Conservation (phyloP, 2,329 filamentous ascomycete species). For the Fusarium cicatricum region DNA sequence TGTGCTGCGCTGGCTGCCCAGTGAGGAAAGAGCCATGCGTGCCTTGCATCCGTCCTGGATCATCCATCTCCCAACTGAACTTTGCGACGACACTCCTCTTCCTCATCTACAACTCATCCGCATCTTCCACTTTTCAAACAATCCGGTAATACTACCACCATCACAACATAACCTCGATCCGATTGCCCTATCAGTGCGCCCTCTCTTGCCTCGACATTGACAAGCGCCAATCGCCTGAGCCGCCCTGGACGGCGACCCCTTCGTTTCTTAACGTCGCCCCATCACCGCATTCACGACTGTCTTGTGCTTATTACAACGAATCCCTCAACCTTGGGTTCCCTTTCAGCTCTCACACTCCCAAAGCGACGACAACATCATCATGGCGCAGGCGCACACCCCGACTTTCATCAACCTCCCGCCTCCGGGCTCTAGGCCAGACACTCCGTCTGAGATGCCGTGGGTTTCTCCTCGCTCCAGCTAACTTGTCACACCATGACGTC, state of each 20-base stretch:
- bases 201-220: neutral
- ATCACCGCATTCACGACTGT: neutral
- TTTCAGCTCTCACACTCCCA: neutral
- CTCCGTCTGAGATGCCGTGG: constrained; percentile 90
- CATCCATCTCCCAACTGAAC: constrained; percentile 1
- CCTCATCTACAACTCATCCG: neutral
- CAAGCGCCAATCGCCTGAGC: constrained; percentile 19
- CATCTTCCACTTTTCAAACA: neutral
- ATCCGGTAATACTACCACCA: neutral
- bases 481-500: constrained; percentile 7
- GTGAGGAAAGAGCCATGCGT: constrained; percentile 14
- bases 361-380: constrained; percentile 34
- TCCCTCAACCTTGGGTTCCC: neutral
- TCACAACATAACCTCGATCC: neutral
- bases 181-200: neutral
- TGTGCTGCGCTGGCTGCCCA: neutral
- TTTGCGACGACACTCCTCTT: constrained; percentile 16
- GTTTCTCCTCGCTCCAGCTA: constrained; percentile 47
- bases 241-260: constrained; percentile 15
- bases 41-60: constrained; percentile 21
- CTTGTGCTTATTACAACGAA: neutral
- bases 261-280: constrained; percentile 15
- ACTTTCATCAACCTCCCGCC: constrained; percentile 87
- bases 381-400: constrained; percentile 57
- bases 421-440: constrained; percentile 82